Evolutionary conservation across 73 alveolate genomes (phyloP), one percentile per base, ranked within the genome.

Genomic region (Urostyla sp.): DNA sequence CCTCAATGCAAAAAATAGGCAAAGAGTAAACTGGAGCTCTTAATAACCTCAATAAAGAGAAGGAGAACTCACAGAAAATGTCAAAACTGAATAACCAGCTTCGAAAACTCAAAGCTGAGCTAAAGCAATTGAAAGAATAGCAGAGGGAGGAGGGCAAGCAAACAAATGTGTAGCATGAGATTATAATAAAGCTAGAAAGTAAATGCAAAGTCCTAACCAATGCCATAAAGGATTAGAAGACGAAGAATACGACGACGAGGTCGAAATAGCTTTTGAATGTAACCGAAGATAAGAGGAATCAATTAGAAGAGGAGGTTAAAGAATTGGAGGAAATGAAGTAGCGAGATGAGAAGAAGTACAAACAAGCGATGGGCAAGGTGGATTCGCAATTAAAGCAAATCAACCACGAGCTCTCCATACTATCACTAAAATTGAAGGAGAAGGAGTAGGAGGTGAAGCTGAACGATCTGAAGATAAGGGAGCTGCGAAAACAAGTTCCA

Each of bases 391-490:
- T 77, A 7, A 67, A 79, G 30, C 54, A 46, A 32, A 21, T 72
- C 0, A 61, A 76, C 36, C 66, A 60, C 11, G 85, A 86, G 24
- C 58, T 58, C 6, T 31, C 60, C 30, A 66, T 77, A 4, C 67
- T 86, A 13, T 20, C 63, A 38, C 53, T 86, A 13, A 78, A 86
- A 45, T 57, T 86, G 15, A 86, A 86, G 46, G 94, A 86, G 43
- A 86, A 86, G 43, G 94, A 86, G 51, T 52, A 86, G 45, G 94
- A 86, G 45, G 75, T 51, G 15, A 76, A 85, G 34, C 82, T 86
- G 27, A 86, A 78, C 53, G 89, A 78, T 18, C 61, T 86, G 6
- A 86, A 77, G 72, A 78, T 86, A 1, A 86, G 55, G 48, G 94
- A 86, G 61, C 77, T 86, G 2, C 60, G 53, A 36, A 53, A 85